These are phyloP conservation scores for Gonium pectorale DNA, from an alignment of 139 green algal genomes.

Conservation along the genomic window DNA sequence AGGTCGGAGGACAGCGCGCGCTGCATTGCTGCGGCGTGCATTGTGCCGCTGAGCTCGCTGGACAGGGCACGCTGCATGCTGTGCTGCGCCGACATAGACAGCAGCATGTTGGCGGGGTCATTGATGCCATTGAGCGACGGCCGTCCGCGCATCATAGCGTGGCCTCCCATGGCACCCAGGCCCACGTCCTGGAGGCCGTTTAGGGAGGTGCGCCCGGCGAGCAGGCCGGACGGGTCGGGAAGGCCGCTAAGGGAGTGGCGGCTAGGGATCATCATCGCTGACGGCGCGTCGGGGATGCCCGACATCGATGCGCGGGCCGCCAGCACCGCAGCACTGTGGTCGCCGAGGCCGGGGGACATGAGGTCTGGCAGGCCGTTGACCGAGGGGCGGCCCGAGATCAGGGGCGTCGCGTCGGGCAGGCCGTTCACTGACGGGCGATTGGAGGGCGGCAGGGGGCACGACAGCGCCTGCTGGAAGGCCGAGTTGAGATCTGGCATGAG, in stretches of 20 bases:
- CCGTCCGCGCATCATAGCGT: too few relatives aligned
- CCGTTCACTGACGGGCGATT: constrained; percentile 7
- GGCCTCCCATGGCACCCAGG: too few relatives aligned
- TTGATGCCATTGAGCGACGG: neutral
- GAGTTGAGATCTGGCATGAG: neutral
- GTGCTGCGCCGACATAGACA: constrained; percentile 12
- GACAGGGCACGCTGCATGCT: constrained; percentile 23
- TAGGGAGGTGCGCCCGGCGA: constrained; percentile 2
- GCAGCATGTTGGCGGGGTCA: constrained; percentile 26
- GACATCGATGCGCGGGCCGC: constrained; percentile 3
- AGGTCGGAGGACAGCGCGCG: constrained; percentile 18
- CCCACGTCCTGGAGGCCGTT: constrained; percentile 5
- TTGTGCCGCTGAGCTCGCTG: neutral
- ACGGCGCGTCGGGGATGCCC: neutral
- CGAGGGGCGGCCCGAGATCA: constrained; percentile 1
- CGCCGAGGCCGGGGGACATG: too few relatives aligned
- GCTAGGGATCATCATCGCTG: neutral
- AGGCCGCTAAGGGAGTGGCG: constrained; percentile 13
- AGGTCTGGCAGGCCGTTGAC: constrained; percentile 3
- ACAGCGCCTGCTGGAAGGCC: constrained; percentile 23
- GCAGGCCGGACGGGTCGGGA: neutral
- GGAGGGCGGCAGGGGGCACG: constrained; percentile 9
- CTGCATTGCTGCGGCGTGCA: constrained; percentile 24
- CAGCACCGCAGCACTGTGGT: too few relatives aligned
- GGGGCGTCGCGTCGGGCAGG: neutral